phyloP scores from a whole-genome alignment of 371 early-diverging fungal species.

The Conidiobolus incongruus region DNA sequence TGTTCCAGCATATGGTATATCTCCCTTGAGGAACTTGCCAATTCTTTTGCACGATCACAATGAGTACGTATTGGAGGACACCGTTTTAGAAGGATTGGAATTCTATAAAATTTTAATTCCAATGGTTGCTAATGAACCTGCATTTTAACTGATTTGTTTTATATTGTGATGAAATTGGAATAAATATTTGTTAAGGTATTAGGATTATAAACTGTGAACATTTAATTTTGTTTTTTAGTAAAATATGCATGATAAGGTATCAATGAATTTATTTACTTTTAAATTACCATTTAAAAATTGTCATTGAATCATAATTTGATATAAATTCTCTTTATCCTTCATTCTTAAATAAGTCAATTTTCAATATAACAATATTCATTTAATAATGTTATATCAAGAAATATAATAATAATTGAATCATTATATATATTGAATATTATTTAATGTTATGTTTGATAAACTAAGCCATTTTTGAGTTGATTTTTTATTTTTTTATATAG shows the following conservation, averaged over 20 bases:
- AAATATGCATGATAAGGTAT: too few relatives aligned
- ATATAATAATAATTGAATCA: not conserved
- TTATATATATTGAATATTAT: not conserved
- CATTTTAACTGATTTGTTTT: too few relatives aligned
- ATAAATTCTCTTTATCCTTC: not conserved
- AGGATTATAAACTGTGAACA: too few relatives aligned
- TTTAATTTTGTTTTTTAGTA: too few relatives aligned
- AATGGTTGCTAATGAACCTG: conserved; percentile 3
- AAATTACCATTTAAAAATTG: not conserved
- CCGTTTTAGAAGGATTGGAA: conserved; percentile 34
- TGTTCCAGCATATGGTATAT: conserved; percentile 43
- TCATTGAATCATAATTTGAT: not conserved
- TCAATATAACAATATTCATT: not conserved
- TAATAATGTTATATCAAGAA: not conserved
- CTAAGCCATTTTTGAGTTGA: not conserved
- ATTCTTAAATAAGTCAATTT: not conserved
- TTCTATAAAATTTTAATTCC: conserved; percentile 20
- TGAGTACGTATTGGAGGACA: conserved; percentile 44
- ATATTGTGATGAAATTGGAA: too few relatives aligned
- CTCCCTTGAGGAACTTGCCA: conserved; percentile 33
- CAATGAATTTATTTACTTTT: not conserved
- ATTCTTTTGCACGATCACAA: conserved; percentile 59
- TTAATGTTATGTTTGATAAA: not conserved
- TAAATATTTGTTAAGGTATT: too few relatives aligned
- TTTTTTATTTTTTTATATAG: not conserved